Evolutionary conservation across 805 yeast species (phyloP), one percentile per base, ranked within the genome.

Genomic region (Metschnikowia cerradonensis): DNA sequence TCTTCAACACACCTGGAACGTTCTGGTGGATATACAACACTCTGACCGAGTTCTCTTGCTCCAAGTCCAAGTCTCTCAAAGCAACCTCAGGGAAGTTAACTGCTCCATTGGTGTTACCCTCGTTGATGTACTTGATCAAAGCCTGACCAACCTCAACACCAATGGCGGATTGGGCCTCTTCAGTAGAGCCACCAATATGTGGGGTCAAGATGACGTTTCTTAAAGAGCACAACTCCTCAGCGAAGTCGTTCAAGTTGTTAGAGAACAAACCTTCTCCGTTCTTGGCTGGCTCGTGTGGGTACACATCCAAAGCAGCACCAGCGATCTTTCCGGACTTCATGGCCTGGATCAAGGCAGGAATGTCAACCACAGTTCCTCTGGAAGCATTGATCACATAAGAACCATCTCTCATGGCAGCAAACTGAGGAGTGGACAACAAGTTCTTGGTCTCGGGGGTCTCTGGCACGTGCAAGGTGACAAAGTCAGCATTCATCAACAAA

Each of bases 21-120:
- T 94, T 94, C 73, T 88, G 94, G 76, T 94, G 99, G 65, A 91
- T 88, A 74, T 94, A 94, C 63, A 94, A 78, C 39, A 94, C 96
- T 76, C 99, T 88, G 59, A 91, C 97, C 50, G 86, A 80, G 67
- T 86, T 81, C 67, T 87, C 85, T 70, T 89, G 96, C 66, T 89
- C 96, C 71, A 86, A 80, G 63, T 90, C 88, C 59, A 90, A 76
- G 33, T 90, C 86, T 75, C 97, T 88, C 62, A 94, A 79, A 23
- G 92, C 75, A 58, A 94, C 97, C 77, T 94, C 98, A 65, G 99
- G 99, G 96, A 94, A 91, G 81, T 94, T 94, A 52, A 92, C 99
- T 5, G 98, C 91, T 64, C 97, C 98, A 46, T 81, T 81, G 14
- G 98, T 88, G 64, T 83, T 78, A 77, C 99, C 99, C 78, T 92